These are phyloP conservation scores for Colletotrichum cordylinicola DNA, from an alignment of 2,329 filamentous ascomycete species.

Conservation along the genomic window DNA sequence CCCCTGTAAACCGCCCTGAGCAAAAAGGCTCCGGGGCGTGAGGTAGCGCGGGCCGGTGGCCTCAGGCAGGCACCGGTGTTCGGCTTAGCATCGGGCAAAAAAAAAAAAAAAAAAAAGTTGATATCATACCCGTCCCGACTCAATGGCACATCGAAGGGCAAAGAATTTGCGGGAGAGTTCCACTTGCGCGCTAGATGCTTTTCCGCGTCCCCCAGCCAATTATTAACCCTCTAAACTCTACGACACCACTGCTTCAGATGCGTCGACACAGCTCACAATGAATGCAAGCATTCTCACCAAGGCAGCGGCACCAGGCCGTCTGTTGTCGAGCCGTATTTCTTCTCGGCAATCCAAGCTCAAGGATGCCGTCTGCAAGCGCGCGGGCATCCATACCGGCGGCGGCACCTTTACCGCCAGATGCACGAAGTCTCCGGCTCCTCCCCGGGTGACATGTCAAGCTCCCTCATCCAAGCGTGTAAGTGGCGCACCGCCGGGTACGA, in stretches of 20 bases:
- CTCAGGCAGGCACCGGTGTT: constrained; percentile 6
- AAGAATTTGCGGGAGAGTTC: constrained; percentile 29
- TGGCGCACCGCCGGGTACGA: background rate
- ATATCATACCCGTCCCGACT: constrained; percentile 19
- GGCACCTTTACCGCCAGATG: constrained; percentile 13
- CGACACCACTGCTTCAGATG: constrained; percentile 15
- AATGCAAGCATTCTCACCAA: constrained; percentile 54
- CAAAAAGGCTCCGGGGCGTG: background rate
- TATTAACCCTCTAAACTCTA: constrained; percentile 11
- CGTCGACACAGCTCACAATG: constrained; percentile 39
- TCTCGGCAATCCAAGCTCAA: constrained; percentile 44
- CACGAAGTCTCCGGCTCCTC: constrained; percentile 24
- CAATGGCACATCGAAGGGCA: constrained; percentile 26
- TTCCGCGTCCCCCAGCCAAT: constrained; percentile 4
- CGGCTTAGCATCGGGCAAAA: constrained; percentile 22
- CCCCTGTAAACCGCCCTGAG: background rate
- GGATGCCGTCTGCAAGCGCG: constrained; percentile 43
- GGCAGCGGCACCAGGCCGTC: constrained; percentile 50
- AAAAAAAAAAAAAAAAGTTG: constrained; percentile 14
- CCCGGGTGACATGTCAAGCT: constrained; percentile 31
- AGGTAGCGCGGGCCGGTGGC: background rate
- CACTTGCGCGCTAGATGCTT: constrained; percentile 15
- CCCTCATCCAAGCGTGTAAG: constrained; percentile 25
- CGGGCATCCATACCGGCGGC: constrained; percentile 17
- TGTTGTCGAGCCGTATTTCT: constrained; percentile 40